Evolutionary conservation across 1,284 basidiomycete species (phyloP).

Genomic region (Trichosporon inkin): DNA sequence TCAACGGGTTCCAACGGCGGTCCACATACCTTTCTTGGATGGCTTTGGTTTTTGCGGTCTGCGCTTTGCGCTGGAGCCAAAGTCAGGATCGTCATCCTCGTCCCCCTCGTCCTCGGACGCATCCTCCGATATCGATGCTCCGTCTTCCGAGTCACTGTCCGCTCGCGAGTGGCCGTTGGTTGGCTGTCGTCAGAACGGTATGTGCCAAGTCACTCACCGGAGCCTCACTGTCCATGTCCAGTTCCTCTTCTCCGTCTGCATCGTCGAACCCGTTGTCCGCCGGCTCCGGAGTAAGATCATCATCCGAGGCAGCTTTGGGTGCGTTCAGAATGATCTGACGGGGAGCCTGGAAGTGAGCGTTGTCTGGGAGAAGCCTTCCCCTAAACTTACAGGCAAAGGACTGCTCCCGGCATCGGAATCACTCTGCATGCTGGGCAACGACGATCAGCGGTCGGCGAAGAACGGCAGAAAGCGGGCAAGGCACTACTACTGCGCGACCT

Average conservation of each 20-base stretch:
- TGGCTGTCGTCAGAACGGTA: not conserved
- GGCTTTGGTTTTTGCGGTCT: slow-evolving; percentile 25
- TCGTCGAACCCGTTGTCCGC: slow-evolving; percentile 32
- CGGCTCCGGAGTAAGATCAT: slow-evolving; percentile 23
- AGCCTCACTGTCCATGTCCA: slow-evolving; percentile 24
- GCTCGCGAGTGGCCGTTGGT: not conserved
- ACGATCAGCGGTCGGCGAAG: not conserved
- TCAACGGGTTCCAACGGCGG: not conserved
- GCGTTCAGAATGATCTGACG: slow-evolving; percentile 20
- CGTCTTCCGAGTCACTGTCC: slow-evolving; percentile 23
- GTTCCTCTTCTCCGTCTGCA: slow-evolving; percentile 34
- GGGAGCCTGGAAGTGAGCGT: not conserved
- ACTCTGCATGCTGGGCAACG: not conserved
- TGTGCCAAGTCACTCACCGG: slow-evolving; percentile 9
- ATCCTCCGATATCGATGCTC: not conserved
- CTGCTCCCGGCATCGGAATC: slow-evolving; percentile 1
- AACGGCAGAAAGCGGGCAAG: not conserved
- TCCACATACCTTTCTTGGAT: slow-evolving; percentile 20
- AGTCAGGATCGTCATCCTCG: slow-evolving; percentile 37
- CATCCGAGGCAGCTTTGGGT: slow-evolving; percentile 15
- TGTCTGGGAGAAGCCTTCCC: not conserved
- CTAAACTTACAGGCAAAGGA: slow-evolving; percentile 2
- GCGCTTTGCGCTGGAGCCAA: slow-evolving; percentile 36
- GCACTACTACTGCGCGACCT: not conserved
- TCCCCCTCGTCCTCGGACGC: slow-evolving; percentile 32